These are phyloP conservation scores for Chimonanthus praecox DNA, from an alignment of 164 flowering plant genomes.

Conservation along the genomic window DNA sequence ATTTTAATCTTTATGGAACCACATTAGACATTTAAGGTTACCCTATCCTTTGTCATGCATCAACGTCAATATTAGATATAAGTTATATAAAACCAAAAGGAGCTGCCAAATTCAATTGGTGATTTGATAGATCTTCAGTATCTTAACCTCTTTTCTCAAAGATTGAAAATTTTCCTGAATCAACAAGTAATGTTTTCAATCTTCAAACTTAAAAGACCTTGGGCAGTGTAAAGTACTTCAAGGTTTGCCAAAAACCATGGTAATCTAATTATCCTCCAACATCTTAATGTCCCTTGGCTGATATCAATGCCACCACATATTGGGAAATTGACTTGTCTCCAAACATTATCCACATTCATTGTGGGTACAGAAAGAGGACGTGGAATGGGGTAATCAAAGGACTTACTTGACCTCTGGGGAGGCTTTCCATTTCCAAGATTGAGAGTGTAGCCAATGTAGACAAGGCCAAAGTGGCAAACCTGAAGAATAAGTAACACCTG, in stretches of 20 bases:
- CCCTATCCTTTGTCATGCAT: too few species aligned
- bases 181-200: neutral
- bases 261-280: neutral
- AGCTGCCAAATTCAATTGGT: constrained; percentile 4
- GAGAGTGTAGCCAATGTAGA: constrained; percentile 4
- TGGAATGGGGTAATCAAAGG: constrained; percentile 5
- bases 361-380: constrained; percentile 7
- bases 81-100: neutral
- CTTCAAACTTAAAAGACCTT: constrained; percentile 1
- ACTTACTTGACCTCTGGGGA: constrained; percentile 7
- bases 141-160: neutral
- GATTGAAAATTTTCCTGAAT: neutral
- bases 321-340: constrained; percentile 3
- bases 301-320: constrained; percentile 1
- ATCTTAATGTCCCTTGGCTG: neutral
- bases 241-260: neutral
- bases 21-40: too few species aligned
- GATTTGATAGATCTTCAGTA: constrained; percentile 3
- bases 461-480: constrained; percentile 1
- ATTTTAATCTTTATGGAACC: too few species aligned
- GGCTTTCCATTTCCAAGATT: constrained; percentile 6
- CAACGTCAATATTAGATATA: neutral
- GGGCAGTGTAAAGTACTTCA: neutral
- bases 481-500: constrained; percentile 12
- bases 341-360: constrained; percentile 3